Evolutionary conservation across 1,139 yeast genomes (phyloP), one percentile per base, ranked within the genome.

Genomic region (Debaryomyces subglobosus): DNA sequence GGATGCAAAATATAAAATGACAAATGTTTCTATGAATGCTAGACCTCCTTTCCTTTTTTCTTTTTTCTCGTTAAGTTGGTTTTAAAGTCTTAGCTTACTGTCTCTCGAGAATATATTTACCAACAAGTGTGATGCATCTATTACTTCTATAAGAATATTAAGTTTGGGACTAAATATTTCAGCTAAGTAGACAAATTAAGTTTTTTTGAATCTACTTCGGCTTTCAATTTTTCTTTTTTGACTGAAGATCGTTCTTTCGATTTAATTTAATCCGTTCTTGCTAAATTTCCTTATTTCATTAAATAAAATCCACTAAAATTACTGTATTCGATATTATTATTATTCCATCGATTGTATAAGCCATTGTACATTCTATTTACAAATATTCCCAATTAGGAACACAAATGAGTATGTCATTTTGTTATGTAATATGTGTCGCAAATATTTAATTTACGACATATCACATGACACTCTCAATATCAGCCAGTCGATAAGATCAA

Each of bases 331-430:
- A 25, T 15, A 25, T 34, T 16, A 35, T 12, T 40, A 34, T 30
- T 35, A 35, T 30, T 24, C 40, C 33, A 18, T 34, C 38, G 33
- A 37, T 34, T 43, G 44, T 16, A 23, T 37, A 20, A 40, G 34
- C 30, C 34, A 40, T 45, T 24, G 25, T 39, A 20, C 24, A 5
- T 9, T 24, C 41, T 49, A 50, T 50, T 50, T 50, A 50, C 50
- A 40, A 40, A 39, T 23, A 40, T 36, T 30, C 49, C 53, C 34
- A 45, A 45, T 45, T 43, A 34, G 53, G 53, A 43, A 30, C 46
- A 44, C 46, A 44, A 44, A 44, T 44, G 43, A 44, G 15, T 36
- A 10, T 44, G 43, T 42, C 43, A 3, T 18, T 3, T 40, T n/a
- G 16, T 40, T 29, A n/a, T 21, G 36, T 29, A 40, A 18, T 12